Evolutionary conservation across 441 rosid genomes (phyloP), one percentile per base, ranked within the genome.

Genomic region (Euphorbia celastroides): DNA sequence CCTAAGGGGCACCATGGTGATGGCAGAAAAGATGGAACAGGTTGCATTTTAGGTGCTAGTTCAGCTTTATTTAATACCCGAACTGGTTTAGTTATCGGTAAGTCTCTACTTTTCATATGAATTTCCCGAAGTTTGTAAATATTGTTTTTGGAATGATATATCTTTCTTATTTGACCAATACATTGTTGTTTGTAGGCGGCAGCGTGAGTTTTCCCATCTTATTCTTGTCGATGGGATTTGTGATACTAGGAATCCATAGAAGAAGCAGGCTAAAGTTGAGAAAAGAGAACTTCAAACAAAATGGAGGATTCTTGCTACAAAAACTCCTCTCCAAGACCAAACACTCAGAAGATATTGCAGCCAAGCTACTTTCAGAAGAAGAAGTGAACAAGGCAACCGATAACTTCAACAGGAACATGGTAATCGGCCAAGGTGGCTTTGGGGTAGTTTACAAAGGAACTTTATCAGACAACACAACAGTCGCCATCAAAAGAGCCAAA

Each of bases 371-470:
- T 25, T 38, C 70, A 0, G 70, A 63, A 1, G 58, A 68, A 54
- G 83, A 75, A 58, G 62, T 77, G 0, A 65, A 62, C 51, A 75
- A 68, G 65, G 75, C 82, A n/a, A 79, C 80, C 16, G 41, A 79
- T 50, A 77, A 75, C 61, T 79, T 44, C 65, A 44, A 62, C 20
- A 77, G 73, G 23, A 60, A 30, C 3, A 59, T 62, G 62, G 64
- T 80, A 2, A 31, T 76, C 1, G 85, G 79, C n/a, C 70, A 64
- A 22, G 84, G 82, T 0, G 82, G 78, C 0, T 72, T 57, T 8
- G 83, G 83, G 0, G 66, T 65, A 0, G 84, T 83, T 1, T 83
- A 76, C 71, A 78, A 75, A 44, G 88, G 86, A 38, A 57, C 14
- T 23, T 44, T 82, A 17, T 19, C 55, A 14, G 72, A 75, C 19